Base-by-base conservation (phyloP, 2,329 filamentous ascomycete species). In the Hypoxylon sp. region DNA sequence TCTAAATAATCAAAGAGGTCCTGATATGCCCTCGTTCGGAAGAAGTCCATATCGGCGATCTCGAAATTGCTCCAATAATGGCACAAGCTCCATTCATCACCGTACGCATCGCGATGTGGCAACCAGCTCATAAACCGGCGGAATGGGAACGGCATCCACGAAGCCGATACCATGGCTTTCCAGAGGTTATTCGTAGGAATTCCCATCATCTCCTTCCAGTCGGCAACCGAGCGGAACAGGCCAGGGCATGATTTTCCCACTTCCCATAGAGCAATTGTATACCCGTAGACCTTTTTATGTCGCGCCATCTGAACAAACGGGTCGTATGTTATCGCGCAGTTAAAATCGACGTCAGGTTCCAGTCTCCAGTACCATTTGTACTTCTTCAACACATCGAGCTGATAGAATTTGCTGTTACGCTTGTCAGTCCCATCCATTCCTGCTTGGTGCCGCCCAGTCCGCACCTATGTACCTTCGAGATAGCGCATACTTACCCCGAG, bases 61-160 rank as follows among this genome's bases (percentile, higher is more conserved):
- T 84, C 82, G 54, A 84, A 84, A 66, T 84, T 84, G 68, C 81
- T 83, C 82, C 82, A 84, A 72, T 83, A 84, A 66, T 84, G 82
- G 71, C 82, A 84, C 66, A 81, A 56, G 63, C 79, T 84, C 82
- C 82, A 84, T 35, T 69, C 70, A 66, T 84, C 82, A 35, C 82
- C 82, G 46, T 77, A 73, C 2, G 73, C 69, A 60, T 83, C 80
- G 46, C 79, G 79, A 71, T 82, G 78, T 2, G 80, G 75, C 22
- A 82, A 65, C 74, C 77, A 79, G 54, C 76, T 74, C 65, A 83
- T 72, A 44, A 80, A 70, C n/a, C 75, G 73, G 6, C 82, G 79
- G 48, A 84, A 74, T 4, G 82, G 82, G 68, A 78, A 83, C 1
- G 82, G 82, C 46, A 81, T 61, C 80, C 81, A 83, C 40, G 80